A percentile compares a stretch with the other conserved stretches of the same genome.
Evolutionary conservation across 2,329 filamentous ascomycete genomes (phyloP).

Genomic region (Fusarium gaditjirri): DNA sequence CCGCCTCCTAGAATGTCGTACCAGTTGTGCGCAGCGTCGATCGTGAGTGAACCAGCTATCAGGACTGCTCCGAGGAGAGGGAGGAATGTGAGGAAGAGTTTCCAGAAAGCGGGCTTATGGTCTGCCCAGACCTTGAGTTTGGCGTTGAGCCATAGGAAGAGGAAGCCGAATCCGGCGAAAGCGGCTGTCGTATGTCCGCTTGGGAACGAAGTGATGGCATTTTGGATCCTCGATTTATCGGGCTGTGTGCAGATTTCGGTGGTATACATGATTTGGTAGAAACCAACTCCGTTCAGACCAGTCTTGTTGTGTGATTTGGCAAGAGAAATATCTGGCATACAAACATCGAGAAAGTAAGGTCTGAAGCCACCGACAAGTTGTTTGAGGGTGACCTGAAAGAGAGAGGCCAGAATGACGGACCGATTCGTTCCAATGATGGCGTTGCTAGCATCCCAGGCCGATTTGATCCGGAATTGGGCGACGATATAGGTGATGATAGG

Average conservation of each 20-base stretch:
- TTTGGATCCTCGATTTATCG: slow-evolving; percentile 65
- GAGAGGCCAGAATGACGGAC: slow-evolving; percentile 65
- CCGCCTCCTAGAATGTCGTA: slow-evolving; percentile 75
- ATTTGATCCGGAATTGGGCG: slow-evolving; percentile 67
- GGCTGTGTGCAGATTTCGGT: slow-evolving; percentile 68
- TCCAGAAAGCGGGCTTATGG: slow-evolving; percentile 75
- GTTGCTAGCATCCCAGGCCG: slow-evolving; percentile 70
- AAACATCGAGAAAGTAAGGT: slow-evolving; percentile 73
- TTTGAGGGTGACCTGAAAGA: slow-evolving; percentile 76
- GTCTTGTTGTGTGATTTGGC: slow-evolving; percentile 53
- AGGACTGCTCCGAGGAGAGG: slow-evolving; percentile 70
- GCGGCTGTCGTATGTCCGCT: slow-evolving; percentile 74
- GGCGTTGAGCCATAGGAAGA: slow-evolving; percentile 76
- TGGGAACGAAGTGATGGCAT: slow-evolving; percentile 72
- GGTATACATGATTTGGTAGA: slow-evolving; percentile 71
- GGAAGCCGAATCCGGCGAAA: slow-evolving; percentile 71
- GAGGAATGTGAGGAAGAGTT: slow-evolving; percentile 65
- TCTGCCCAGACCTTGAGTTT: slow-evolving; percentile 77
- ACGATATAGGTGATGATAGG: slow-evolving; percentile 67
- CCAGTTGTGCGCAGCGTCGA: slow-evolving; percentile 75
- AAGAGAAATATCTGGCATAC: slow-evolving; percentile 64
- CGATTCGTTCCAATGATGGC: slow-evolving; percentile 70
- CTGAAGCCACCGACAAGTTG: slow-evolving; percentile 72
- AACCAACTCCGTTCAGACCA: slow-evolving; percentile 60
- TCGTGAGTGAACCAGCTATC: slow-evolving; percentile 69